Percentiles rank a stretch among this genome's conserved stretches.
These are phyloP conservation scores for Fragilaria crotonensis DNA, from an alignment of 108 stramenopile species.

Conservation along the genomic window DNA sequence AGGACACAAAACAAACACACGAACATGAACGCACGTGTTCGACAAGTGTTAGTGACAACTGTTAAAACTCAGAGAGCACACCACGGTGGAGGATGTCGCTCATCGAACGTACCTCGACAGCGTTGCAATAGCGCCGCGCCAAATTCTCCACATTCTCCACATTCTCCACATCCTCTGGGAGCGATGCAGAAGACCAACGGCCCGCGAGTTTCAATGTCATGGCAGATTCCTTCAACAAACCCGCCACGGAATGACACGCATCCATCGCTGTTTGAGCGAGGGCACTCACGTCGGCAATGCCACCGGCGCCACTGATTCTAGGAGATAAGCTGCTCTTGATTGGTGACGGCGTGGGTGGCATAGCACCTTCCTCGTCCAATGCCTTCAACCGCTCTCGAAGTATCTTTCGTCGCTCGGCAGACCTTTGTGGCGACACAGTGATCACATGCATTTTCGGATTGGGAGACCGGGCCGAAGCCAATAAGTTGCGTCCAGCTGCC, in stretches of 20 bases:
- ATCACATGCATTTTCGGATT: slow-evolving; percentile 8
- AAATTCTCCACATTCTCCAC: slow-evolving; percentile 50
- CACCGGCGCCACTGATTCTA: slow-evolving; percentile 2
- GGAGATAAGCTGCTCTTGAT: background rate
- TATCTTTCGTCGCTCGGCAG: slow-evolving; percentile 26
- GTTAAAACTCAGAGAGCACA: too few species aligned
- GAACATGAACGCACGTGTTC: too few species aligned
- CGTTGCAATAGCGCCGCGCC: slow-evolving; percentile 64
- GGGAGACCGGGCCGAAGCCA: slow-evolving; percentile 14
- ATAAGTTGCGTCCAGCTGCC: slow-evolving; percentile 36
- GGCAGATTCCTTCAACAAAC: slow-evolving; percentile 54
- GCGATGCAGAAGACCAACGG: slow-evolving; percentile 31
- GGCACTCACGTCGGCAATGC: slow-evolving; percentile 6
- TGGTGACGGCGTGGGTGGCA: background rate
- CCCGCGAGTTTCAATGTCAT: slow-evolving; percentile 49
- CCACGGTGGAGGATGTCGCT: too few species aligned
- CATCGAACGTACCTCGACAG: slow-evolving; percentile 36
- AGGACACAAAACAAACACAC: too few species aligned
- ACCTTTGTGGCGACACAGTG: slow-evolving; percentile 28
- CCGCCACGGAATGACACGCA: slow-evolving; percentile 34
- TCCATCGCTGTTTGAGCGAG: slow-evolving; percentile 3
- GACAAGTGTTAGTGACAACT: too few species aligned
- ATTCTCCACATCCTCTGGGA: slow-evolving; percentile 3
- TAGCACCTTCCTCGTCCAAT: slow-evolving; percentile 1
- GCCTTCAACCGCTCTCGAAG: slow-evolving; percentile 14